Base-by-base conservation (phyloP, 331 rosid genomes). In the Rhamnella rubrinervis region DNA sequence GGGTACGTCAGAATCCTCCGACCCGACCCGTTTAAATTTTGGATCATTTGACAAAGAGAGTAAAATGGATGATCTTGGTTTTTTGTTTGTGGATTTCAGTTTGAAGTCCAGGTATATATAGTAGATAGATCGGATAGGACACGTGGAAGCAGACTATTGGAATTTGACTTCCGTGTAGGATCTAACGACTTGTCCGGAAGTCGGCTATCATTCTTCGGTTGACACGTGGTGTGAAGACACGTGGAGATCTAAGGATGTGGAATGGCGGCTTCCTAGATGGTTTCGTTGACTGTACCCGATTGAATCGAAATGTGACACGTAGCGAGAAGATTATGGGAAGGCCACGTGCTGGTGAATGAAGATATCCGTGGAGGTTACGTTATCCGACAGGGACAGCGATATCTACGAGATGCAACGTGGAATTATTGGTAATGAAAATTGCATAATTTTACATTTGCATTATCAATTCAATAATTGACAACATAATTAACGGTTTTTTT, bases 1-100 rank as follows among this genome's bases (percentile, higher is more conserved):
- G 96, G 91, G 19, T 20, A 87, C 0, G 81, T 77, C 4, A 93
- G 75, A 6, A 83, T 50, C 88, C 96, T 92, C 72, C 98, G 98
- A 71, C 15, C 76, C 40, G 82, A 82, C 26, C 71, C 85, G 19
- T 53, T 74, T 17, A 23, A 38, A 15, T 23, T 76, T 5, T 17
- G 74, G 72, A 78, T 81, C 98, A 93, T 92, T 63, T 76, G 75
- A 55, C 35, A 2, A 11, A 10, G 65, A 65, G 60, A 28, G 50
- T 52, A 37, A 47, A 37, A 53, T 39, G 5, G 47, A 15, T 18
- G 23, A 47, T 13, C 25, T 66, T 23, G 40, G 6, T 59, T 16
- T 67, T 28, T 31, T 51, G 63, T 59, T 28, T 40, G 63, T 51
- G 26, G 70, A 47, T 66, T 67, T 68, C 18, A 28, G 11, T n/a